Percentiles rank a stretch among this genome's conserved stretches.
Evolutionary conservation across 2,329 filamentous ascomycete species (phyloP).

Genomic region (Epicoccum nigrum): DNA sequence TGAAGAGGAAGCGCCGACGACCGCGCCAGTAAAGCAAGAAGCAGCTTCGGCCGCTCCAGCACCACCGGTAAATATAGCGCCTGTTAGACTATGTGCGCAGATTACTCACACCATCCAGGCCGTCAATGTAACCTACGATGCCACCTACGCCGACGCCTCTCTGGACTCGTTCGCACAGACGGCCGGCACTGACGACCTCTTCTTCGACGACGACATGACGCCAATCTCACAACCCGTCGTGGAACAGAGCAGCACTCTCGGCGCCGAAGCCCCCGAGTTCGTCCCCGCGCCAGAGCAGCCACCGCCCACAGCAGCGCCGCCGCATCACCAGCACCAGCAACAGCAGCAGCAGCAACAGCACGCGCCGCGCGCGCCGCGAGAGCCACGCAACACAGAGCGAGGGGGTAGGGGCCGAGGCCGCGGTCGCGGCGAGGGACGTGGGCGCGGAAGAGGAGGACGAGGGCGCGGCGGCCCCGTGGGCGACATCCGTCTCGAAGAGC

Average conservation of each 20-base stretch:
- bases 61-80: slow-evolving; percentile 13
- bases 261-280: slow-evolving; percentile 25
- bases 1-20: slow-evolving; percentile 16
- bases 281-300: slow-evolving; percentile 29
- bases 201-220: slow-evolving; percentile 59
- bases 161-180: slow-evolving; percentile 57
- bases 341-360: no score
- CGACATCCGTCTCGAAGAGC: slow-evolving; percentile 17
- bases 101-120: background rate
- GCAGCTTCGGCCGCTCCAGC: slow-evolving; percentile 18
- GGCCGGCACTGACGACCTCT: slow-evolving; percentile 57
- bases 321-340: no score
- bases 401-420: slow-evolving; percentile 36
- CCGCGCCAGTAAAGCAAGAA: slow-evolving; percentile 2
- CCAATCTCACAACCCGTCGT: slow-evolving; percentile 53
- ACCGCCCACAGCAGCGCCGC: slow-evolving; percentile 26
- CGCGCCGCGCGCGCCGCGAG: slow-evolving; percentile 33
- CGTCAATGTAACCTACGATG: slow-evolving; percentile 32
- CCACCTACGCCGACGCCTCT: slow-evolving; percentile 36
- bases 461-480: slow-evolving; percentile 9
- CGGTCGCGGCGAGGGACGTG: slow-evolving; percentile 33
- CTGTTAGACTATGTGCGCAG: background rate
- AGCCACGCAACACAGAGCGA: slow-evolving; percentile 36
- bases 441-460: slow-evolving; percentile 32
- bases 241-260: slow-evolving; percentile 36